A percentile compares a stretch with the other conserved stretches of the same genome.
phyloP scores from a whole-genome alignment of 1,139 yeast genomes.

The Geotrichum siamense region DNA sequence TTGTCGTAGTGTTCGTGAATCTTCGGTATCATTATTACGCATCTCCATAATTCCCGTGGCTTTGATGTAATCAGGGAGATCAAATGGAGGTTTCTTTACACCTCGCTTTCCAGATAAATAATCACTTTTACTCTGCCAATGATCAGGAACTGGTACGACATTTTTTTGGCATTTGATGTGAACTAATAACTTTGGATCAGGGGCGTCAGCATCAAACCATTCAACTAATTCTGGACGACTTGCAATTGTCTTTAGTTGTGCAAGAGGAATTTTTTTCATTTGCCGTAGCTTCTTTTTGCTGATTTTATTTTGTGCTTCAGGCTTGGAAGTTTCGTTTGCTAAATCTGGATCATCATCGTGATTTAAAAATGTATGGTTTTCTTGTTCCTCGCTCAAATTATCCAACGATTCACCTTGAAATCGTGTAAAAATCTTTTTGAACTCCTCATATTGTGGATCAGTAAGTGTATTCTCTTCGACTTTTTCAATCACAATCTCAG shows the following conservation, averaged over 20 bases:
- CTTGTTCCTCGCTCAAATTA: constrained; percentile 20
- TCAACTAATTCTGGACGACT: constrained; percentile 68
- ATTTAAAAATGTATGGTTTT: constrained; percentile 31
- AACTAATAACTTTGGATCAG: constrained; percentile 63
- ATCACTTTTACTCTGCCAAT: constrained; percentile 79
- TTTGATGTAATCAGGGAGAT: constrained; percentile 66
- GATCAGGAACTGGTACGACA: constrained; percentile 69
- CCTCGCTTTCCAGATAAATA: constrained; percentile 69
- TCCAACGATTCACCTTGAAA: constrained; percentile 33
- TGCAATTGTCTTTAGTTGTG: constrained; percentile 56
- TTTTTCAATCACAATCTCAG: constrained; percentile 22
- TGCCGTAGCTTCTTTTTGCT: constrained; percentile 44
- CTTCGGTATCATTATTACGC: constrained; percentile 53
- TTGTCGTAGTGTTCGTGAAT: constrained; percentile 58
- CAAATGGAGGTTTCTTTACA: constrained; percentile 64
- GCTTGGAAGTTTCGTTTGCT: constrained; percentile 25
- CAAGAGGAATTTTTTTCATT: constrained; percentile 54
- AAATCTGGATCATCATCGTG: constrained; percentile 31
- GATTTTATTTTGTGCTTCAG: constrained; percentile 21
- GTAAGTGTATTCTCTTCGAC: constrained; percentile 29
- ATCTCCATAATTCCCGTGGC: constrained; percentile 86
- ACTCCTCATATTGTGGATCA: constrained; percentile 41
- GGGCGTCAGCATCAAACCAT: constrained; percentile 82
- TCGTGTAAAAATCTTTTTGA: constrained; percentile 39
- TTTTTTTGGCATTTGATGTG: constrained; percentile 60